Evolutionary conservation across 495 filamentous ascomycete species (phyloP).

Genomic region (Margaritispora aquatica): DNA sequence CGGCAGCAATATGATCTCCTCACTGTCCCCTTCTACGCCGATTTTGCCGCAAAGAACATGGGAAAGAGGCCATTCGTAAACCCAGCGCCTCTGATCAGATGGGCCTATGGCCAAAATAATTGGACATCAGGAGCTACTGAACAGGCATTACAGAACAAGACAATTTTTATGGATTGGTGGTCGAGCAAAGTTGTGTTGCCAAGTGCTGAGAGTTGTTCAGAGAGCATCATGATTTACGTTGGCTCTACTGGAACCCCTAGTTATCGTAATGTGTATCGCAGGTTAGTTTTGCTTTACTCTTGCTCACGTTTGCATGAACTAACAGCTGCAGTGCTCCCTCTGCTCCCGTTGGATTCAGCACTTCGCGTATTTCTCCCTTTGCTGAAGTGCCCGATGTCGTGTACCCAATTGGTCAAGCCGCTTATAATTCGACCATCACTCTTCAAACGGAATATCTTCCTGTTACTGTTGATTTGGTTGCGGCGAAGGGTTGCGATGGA

Average conservation of each 20-base stretch:
- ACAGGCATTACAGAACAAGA: constrained; percentile 37
- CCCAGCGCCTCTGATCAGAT: constrained; percentile 47
- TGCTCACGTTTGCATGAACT: constrained; percentile 28
- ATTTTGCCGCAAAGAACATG: constrained; percentile 41
- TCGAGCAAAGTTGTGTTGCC: constrained; percentile 36
- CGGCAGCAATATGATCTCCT: constrained; percentile 45
- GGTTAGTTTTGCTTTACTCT: constrained; percentile 8
- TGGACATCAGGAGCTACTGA: constrained; percentile 21
- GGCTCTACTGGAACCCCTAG: constrained; percentile 22
- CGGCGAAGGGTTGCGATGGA: constrained; percentile 56
- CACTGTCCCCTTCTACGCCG: constrained; percentile 43
- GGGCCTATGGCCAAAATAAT: constrained; percentile 39
- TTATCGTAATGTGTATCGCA: constrained; percentile 31
- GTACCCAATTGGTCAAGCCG: constrained; percentile 49
- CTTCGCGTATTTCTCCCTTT: constrained; percentile 38
- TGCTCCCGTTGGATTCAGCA: constrained; percentile 39
- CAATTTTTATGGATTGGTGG: constrained; percentile 49
- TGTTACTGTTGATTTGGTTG: constrained; percentile 52
- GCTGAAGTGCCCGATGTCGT: constrained; percentile 50
- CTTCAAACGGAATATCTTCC: constrained; percentile 48
- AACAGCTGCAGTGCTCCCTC: constrained; percentile 16
- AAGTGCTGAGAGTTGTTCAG: constrained; percentile 29
- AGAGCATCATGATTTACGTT: constrained; percentile 34
- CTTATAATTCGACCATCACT: constrained; percentile 46
- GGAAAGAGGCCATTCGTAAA: constrained; percentile 48